A percentile compares a stretch with the other conserved stretches of the same genome.
phyloP scores from a whole-genome alignment of 257 asterid genomes.

The Jacaranda mimosifolia region DNA sequence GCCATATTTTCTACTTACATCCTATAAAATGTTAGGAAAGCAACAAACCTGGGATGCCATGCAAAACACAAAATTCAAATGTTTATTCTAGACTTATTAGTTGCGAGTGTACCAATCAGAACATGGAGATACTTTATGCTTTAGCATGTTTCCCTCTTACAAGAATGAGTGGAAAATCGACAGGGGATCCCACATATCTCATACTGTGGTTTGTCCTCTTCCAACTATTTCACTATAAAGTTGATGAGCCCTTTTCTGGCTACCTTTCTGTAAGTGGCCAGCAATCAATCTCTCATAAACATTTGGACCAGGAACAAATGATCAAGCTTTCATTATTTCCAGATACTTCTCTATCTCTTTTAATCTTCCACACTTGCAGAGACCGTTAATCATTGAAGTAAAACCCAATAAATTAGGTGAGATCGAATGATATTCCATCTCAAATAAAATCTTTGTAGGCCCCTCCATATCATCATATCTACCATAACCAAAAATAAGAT shows the following conservation, averaged over 20 bases:
- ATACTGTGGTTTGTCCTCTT: not conserved
- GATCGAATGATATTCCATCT: constrained; percentile 72
- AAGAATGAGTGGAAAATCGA: no score
- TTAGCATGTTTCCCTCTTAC: no score
- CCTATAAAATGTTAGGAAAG: not conserved
- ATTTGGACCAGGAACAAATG: constrained; percentile 43
- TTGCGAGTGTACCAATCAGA: no score
- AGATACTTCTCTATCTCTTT: constrained; percentile 62
- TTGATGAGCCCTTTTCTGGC: constrained; percentile 46
- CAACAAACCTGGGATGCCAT: not conserved
- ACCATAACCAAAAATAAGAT: constrained; percentile 67
- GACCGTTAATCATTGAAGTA: constrained; percentile 46
- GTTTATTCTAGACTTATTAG: not conserved
- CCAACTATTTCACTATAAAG: constrained; percentile 49
- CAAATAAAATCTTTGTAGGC: constrained; percentile 64
- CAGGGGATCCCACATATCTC: no score
- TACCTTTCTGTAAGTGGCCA: constrained; percentile 48
- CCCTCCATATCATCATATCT: constrained; percentile 56
- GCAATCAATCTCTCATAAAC: constrained; percentile 48
- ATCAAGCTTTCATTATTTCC: constrained; percentile 47
- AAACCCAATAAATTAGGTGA: constrained; percentile 50
- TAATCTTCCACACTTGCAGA: constrained; percentile 63
- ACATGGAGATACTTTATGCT: no score
- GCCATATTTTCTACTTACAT: not conserved
- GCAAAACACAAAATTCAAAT: constrained; percentile 4